A percentile compares a stretch with the other conserved stretches of the same genome.
These are phyloP conservation scores for Candida insectorum DNA, from an alignment of 805 yeast genomes.

Conservation along the genomic window DNA sequence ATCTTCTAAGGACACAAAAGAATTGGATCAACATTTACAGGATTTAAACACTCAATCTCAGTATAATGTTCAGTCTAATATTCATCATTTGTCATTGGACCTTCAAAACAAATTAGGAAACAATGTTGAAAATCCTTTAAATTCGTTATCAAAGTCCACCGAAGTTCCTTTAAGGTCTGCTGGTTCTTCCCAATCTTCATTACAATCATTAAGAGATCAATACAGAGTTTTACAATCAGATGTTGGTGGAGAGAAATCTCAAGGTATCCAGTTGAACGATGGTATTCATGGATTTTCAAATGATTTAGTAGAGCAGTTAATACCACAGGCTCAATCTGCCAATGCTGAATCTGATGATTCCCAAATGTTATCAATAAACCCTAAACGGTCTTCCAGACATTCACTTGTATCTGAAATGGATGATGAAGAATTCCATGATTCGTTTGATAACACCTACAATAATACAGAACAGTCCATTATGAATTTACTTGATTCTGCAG, in stretches of 20 bases:
- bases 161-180: constrained; percentile 24
- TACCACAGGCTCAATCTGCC: constrained; percentile 17
- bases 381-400: constrained; percentile 7
- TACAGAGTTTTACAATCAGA: constrained; percentile 21
- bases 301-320: constrained; percentile 29
- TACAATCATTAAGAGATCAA: constrained; percentile 28
- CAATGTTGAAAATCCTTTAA: constrained; percentile 29
- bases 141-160: constrained; percentile 24
- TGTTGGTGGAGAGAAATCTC: constrained; percentile 12
- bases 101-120: constrained; percentile 17
- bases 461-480: constrained; percentile 38
- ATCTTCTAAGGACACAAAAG: constrained; percentile 10
- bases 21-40: constrained; percentile 35
- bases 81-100: constrained; percentile 31
- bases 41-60: constrained; percentile 23
- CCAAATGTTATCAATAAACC: constrained; percentile 9
- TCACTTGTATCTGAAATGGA: constrained; percentile 8
- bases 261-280: constrained; percentile 35
- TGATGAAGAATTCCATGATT: constrained; percentile 21
- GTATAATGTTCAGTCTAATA: constrained; percentile 28
- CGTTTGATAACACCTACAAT: constrained; percentile 33
- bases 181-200: constrained; percentile 41
- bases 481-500: constrained; percentile 29
- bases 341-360: constrained; percentile 10
- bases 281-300: constrained; percentile 44